Percentiles rank a stretch among this genome's conserved stretches.
These are phyloP conservation scores for Corchorus capsularis DNA, from an alignment of 345 rosid genomes.

Conservation along the genomic window DNA sequence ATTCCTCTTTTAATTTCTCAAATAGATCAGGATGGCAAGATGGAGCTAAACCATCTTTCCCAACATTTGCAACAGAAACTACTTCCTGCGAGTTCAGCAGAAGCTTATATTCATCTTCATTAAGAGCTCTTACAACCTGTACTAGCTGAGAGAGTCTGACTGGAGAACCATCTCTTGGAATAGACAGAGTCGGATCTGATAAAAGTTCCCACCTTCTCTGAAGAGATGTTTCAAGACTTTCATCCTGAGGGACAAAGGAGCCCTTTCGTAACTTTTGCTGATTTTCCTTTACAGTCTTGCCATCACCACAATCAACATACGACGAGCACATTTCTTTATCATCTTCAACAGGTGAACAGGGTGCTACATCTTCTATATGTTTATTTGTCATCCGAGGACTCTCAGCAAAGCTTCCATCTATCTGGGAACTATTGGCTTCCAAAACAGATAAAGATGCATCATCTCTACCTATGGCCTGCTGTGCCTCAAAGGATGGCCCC, in stretches of 20 bases:
- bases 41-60: background rate
- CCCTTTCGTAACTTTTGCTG: constrained; percentile 41
- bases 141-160: constrained; percentile 49
- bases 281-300: constrained; percentile 29
- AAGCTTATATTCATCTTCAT: constrained; percentile 13
- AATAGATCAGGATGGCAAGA: constrained; percentile 6
- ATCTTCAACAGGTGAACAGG: constrained; percentile 26
- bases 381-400: constrained; percentile 24
- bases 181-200: constrained; percentile 26
- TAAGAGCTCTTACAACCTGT: constrained; percentile 9
- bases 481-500: constrained; percentile 30
- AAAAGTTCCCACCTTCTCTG: constrained; percentile 27
- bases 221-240: constrained; percentile 41
- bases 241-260: constrained; percentile 34
- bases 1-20: constrained; percentile 19
- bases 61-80: background rate
- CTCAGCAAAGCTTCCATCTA: constrained; percentile 27
- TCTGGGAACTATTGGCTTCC: constrained; percentile 27
- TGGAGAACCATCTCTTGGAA: constrained; percentile 32
- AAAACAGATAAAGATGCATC: constrained; percentile 29
- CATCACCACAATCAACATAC: constrained; percentile 19
- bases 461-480: constrained; percentile 33
- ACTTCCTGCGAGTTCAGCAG: background rate
- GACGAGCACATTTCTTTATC: constrained; percentile 28
- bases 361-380: constrained; percentile 19